These are phyloP conservation scores for Camellia granthamiana DNA, from an alignment of 148 eudicot genomes.

Conservation along the genomic window DNA sequence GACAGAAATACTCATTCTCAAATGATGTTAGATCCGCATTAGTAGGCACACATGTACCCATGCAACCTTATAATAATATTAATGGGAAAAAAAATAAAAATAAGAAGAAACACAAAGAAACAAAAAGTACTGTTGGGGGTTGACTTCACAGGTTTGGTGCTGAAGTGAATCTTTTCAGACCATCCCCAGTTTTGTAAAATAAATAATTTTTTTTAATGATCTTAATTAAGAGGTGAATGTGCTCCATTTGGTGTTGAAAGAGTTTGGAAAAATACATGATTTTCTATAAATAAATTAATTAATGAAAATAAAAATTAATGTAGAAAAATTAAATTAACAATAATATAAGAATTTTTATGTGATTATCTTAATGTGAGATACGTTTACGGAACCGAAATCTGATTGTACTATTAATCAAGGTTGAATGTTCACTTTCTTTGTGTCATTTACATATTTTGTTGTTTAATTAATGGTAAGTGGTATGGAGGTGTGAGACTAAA, in stretches of 20 bases:
- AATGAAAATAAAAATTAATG: too few relatives aligned
- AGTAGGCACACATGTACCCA: constrained; percentile 34
- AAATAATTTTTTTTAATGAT: not conserved
- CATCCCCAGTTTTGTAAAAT: not conserved
- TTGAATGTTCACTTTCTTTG: not conserved
- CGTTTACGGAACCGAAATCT: too few relatives aligned
- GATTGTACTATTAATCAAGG: not conserved
- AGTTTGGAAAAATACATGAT: too few relatives aligned
- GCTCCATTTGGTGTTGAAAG: not conserved
- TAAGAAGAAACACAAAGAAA: constrained; percentile 4
- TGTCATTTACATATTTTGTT: too few relatives aligned
- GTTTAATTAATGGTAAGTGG: too few relatives aligned
- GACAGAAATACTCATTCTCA: constrained; percentile 44
- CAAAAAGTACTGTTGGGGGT: constrained; percentile 19
- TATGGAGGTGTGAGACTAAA: too few relatives aligned
- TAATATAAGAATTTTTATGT: too few relatives aligned
- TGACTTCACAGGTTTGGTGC: constrained; percentile 28
- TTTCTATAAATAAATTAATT: too few relatives aligned
- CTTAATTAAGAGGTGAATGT: not conserved
- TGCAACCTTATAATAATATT: not conserved
- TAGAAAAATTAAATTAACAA: too few relatives aligned
- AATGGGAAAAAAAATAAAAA: not conserved
- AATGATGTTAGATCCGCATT: constrained; percentile 41
- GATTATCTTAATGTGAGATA: too few relatives aligned
- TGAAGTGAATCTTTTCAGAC: constrained; percentile 26